Evolutionary conservation across 176 grass and related monocot species (phyloP), one percentile per base, ranked within the genome.

Genomic region (Raddia guianensis): DNA sequence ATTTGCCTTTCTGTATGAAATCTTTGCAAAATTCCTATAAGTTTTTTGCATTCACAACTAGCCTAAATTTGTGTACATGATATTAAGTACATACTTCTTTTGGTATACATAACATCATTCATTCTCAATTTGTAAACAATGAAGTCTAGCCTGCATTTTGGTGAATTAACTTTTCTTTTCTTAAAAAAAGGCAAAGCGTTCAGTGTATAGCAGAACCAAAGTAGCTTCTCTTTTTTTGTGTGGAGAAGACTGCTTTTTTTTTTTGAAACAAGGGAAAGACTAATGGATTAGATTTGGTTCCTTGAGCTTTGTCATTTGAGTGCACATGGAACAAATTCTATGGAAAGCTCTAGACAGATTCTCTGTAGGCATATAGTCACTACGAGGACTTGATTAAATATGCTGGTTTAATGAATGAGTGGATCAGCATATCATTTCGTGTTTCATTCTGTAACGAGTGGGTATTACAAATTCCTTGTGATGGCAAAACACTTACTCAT

Each of bases 261-360:
- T 40, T 40, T 40, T 2, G 3, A 3, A 40, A 2, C 2, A 40
- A 3, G 46, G 27, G 52, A 27, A 80, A 35, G 53, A 54, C 3
- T 40, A 9, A 12, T 77, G n/a, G 10, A 51, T 9, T 74, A 62
- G 33, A 88, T 79, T 80, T 34, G 34, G 42, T 68, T 88, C 75
- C 74, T 80, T 67, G 15, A 73, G 33, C 60, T 49, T 71, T 52
- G 12, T 59, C n/a, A 57, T 27, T 48, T 49, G 43, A 73, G 46
- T 80, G 56, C 54, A 14, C 48, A 48, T 63, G 62, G 81, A 63
- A 89, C 66, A 84, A 11, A 68, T 84, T 70, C 62, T 74, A 60
- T 79, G 9, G 46, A 85, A 75, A 68, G 8, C 81, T 85, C 55
- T 75, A 70, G 49, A 49, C 0, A 75, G 70, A 55, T 89, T 66